Evolutionary conservation across 441 rosid genomes (phyloP), one percentile per base, ranked within the genome.

Genomic region (Bruguiera hainesii): DNA sequence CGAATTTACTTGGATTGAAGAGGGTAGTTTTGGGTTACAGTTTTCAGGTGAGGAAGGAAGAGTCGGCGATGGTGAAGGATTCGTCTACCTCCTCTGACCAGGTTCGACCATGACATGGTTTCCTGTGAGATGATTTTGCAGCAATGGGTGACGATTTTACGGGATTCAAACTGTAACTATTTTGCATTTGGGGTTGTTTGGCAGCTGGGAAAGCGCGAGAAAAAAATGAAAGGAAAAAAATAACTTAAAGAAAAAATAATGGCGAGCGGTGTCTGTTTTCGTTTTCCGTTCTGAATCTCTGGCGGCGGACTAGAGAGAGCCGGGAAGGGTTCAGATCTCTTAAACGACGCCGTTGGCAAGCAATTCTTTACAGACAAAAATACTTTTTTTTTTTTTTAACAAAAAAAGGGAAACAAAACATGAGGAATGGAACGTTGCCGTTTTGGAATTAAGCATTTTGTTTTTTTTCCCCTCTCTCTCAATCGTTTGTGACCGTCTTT

Each of bases 21-120:
- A 55, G 37, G 31, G 21, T 18, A 56, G 33, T 23, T 49, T 30
- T 50, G 65, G 60, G 48, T 64, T 15, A 23, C 13, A 18, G 56
- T 2, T n/a, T 35, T 25, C 21, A 69, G 23, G 31, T 50, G 67
- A 64, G 57, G 57, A 48, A 42, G 21, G 48, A n/a, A 9, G 60
- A 33, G 15, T 25, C 33, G 51, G 16, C 33, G 56, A 13, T 31
- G 51, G 16, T 49, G 46, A 13, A 21, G 30, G 26, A 25, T 60
- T 65, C 52, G 29, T 30, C 35, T 46, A 0, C 46, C 64, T 30
- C 65, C 59, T 10, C 37, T 33, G 37, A 9, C 46, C 5, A 71
- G 65, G 21, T 42, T 65, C 52, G 61, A 65, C 65, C 69, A 71
- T n/a, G 65, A 26, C 74, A 71, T 71, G 28, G 21, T 33, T 25